phyloP scores from a whole-genome alignment of 176 grass and related monocot genomes.

The Ensete ventricosum region DNA sequence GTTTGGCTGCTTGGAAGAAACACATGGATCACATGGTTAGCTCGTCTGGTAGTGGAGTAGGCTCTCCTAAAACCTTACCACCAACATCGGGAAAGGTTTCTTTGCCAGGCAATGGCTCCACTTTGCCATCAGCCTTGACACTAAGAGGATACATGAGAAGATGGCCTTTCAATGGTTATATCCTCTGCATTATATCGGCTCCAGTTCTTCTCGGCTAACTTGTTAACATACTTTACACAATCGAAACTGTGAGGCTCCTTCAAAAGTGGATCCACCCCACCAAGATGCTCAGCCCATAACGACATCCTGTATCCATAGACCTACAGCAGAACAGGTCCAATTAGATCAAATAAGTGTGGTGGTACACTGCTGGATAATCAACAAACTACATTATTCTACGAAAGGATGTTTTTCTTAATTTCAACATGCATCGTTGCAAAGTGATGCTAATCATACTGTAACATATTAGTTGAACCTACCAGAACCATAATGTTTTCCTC shows the following conservation, averaged over 20 bases:
- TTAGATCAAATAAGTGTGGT: background rate
- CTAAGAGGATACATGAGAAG: slow-evolving; percentile 3
- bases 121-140: background rate
- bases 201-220: slow-evolving; percentile 7
- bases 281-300: slow-evolving; percentile 12
- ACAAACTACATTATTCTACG: background rate
- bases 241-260: background rate
- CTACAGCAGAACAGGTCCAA: background rate
- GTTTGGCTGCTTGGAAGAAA: background rate
- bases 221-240: slow-evolving; percentile 6
- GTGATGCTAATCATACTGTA: too few species aligned
- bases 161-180: slow-evolving; percentile 15
- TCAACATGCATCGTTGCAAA: too few species aligned
- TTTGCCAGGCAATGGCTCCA: background rate
- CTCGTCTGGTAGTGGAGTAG: slow-evolving; percentile 7
- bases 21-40: slow-evolving; percentile 5
- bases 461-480: too few species aligned
- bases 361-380: background rate
- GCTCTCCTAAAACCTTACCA: slow-evolving; percentile 3
- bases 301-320: slow-evolving; percentile 16
- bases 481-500: too few species aligned
- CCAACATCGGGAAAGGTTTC: slow-evolving; percentile 14
- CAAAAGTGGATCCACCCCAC: background rate
- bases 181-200: background rate
- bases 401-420: too few species aligned